These are phyloP conservation scores for Alternaria gaisen DNA, from an alignment of 2,329 filamentous ascomycete species.

Conservation along the genomic window DNA sequence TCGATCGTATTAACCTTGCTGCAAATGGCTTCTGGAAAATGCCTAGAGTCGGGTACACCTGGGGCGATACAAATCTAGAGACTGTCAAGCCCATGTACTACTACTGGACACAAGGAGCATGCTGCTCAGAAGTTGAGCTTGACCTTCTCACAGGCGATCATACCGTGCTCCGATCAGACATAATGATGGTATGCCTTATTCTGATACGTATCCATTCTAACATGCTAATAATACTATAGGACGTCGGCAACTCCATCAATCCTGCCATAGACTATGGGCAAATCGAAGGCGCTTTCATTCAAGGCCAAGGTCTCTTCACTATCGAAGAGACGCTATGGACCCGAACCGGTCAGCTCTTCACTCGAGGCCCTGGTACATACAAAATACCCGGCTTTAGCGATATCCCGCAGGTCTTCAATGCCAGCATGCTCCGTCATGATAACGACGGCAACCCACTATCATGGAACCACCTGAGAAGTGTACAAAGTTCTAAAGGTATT, in stretches of 20 bases:
- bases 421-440: constrained; percentile 77
- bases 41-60: constrained; percentile 91
- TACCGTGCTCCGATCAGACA: constrained; percentile 85
- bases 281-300: constrained; percentile 81
- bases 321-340: constrained; percentile 77
- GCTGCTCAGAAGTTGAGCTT: constrained; percentile 87
- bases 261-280: constrained; percentile 82
- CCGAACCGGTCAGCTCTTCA: constrained; percentile 71
- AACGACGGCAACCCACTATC: constrained; percentile 60
- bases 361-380: constrained; percentile 72
- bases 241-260: constrained; percentile 83
- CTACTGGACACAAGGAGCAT: constrained; percentile 91
- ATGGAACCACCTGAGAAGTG: constrained; percentile 85
- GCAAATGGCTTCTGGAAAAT: constrained; percentile 98
- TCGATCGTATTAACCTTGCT: constrained; percentile 92
- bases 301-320: constrained; percentile 81
- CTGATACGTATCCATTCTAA: neutral
- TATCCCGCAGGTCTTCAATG: constrained; percentile 86
- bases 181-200: constrained; percentile 74
- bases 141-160: constrained; percentile 92
- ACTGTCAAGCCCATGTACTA: constrained; percentile 79
- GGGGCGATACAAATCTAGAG: constrained; percentile 64
- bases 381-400: constrained; percentile 91
- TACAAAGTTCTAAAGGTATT: constrained; percentile 82
- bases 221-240: constrained; percentile 50